Conservation (phyloP, 2,329 filamentous ascomycete genomes). For the Metarhizium rileyi region DNA sequence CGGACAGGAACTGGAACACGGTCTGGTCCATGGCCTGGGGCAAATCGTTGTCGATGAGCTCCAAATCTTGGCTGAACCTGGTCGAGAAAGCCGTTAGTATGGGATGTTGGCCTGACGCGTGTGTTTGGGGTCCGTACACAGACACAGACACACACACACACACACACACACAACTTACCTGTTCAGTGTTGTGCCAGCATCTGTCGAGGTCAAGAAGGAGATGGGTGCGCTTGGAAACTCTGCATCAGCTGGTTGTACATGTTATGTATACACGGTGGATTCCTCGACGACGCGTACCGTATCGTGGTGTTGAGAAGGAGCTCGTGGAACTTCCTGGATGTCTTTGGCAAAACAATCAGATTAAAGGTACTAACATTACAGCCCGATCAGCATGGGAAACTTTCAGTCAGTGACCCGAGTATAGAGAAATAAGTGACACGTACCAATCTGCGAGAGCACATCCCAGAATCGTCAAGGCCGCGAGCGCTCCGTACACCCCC, state of each 20-base stretch:
- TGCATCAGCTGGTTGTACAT: background rate
- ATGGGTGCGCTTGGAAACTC: background rate
- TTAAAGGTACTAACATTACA: background rate
- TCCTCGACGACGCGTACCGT: constrained; percentile 4
- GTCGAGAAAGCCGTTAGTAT: background rate
- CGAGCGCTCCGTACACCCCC: constrained; percentile 11
- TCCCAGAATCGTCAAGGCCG: background rate
- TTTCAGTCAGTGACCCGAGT: no score
- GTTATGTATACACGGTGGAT: background rate
- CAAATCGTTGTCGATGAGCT: background rate
- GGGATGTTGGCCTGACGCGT: background rate
- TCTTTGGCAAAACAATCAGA: background rate
- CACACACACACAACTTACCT: no score
- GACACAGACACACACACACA: no score
- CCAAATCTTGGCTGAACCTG: background rate
- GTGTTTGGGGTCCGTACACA: background rate
- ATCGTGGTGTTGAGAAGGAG: constrained; percentile 20
- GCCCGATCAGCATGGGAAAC: no score
- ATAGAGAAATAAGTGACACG: background rate
- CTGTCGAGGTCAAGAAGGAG: background rate
- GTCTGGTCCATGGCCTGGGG: background rate
- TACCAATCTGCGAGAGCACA: background rate
- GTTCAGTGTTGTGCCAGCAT: background rate
- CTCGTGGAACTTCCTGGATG: constrained; percentile 5
- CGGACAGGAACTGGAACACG: background rate